phyloP scores from a whole-genome alignment of 2,329 filamentous ascomycete species.

The Cladophialophora yegresii region DNA sequence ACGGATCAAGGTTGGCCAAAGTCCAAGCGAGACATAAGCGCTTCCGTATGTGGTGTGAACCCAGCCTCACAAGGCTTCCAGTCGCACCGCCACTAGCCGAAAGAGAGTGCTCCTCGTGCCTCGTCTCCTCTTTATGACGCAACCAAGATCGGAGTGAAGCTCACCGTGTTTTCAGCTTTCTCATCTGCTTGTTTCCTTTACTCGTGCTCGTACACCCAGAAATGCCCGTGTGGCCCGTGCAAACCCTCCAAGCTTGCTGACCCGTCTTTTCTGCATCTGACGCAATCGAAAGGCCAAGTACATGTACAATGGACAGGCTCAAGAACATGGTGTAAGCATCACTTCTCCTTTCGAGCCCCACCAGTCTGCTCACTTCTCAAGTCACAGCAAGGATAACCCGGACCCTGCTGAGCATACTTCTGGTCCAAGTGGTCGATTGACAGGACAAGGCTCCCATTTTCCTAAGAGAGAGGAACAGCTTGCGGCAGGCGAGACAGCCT shows the following conservation, averaged over 20 bases:
- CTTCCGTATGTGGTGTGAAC: constrained; percentile 12
- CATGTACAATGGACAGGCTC: constrained; percentile 35
- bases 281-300: neutral
- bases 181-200: constrained; percentile 1
- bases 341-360: neutral
- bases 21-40: constrained; percentile 1
- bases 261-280: neutral
- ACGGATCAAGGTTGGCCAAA: neutral
- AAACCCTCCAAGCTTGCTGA: neutral
- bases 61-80: neutral
- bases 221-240: neutral
- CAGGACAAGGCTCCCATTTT: constrained; percentile 36
- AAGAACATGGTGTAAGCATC: constrained; percentile 40
- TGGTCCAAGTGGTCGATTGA: constrained; percentile 16
- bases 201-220: neutral
- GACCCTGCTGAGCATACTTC: neutral
- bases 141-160: neutral
- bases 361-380: constrained; percentile 1
- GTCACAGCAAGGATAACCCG: constrained; percentile 19
- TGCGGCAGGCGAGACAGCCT: neutral
- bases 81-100: neutral
- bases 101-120: neutral
- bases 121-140: neutral
- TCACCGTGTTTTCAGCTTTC: constrained; percentile 13
- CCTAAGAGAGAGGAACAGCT: constrained; percentile 13